These are phyloP conservation scores for Euphorbia tirucalli DNA, from an alignment of 345 rosid genomes.

Conservation along the genomic window DNA sequence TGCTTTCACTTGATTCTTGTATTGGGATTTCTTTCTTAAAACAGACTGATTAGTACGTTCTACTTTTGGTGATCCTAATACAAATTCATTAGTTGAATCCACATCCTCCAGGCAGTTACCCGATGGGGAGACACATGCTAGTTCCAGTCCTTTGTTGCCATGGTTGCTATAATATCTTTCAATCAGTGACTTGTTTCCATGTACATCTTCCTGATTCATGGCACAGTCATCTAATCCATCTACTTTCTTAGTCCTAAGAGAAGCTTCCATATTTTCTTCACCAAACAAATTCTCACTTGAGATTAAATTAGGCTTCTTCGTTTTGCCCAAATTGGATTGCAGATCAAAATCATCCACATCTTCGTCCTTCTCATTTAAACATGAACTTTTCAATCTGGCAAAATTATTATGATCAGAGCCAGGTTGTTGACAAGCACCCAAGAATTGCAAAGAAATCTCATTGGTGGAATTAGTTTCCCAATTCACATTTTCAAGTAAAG, in stretches of 20 bases:
- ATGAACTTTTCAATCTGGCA: conserved; percentile 29
- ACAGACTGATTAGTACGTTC: conserved; percentile 25
- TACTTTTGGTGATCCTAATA: conserved; percentile 32
- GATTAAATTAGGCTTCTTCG: conserved; percentile 24
- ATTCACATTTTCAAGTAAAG: conserved; percentile 71
- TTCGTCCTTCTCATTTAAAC: conserved; percentile 32
- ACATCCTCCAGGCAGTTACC: conserved; percentile 42
- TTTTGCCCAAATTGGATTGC: conserved; percentile 21
- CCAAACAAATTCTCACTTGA: conserved; percentile 20
- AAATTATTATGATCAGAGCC: conserved; percentile 30
- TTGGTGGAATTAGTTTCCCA: conserved; percentile 81
- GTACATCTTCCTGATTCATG: conserved; percentile 27
- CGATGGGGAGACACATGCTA: conserved; percentile 30
- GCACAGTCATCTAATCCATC: conserved; percentile 34
- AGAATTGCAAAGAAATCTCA: conserved; percentile 63
- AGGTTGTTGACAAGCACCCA: too few relatives aligned
- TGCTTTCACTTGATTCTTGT: conserved; percentile 30
- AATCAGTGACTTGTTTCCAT: conserved; percentile 20
- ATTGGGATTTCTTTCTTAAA: conserved; percentile 26
- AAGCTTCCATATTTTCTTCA: conserved; percentile 19
- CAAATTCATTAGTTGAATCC: conserved; percentile 44
- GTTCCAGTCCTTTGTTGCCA: conserved; percentile 35
- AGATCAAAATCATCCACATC: conserved; percentile 28
- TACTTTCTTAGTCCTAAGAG: conserved; percentile 7
- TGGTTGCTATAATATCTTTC: conserved; percentile 32